Conservation (phyloP, 495 filamentous ascomycete genomes). For the Xylaria grammica region DNA sequence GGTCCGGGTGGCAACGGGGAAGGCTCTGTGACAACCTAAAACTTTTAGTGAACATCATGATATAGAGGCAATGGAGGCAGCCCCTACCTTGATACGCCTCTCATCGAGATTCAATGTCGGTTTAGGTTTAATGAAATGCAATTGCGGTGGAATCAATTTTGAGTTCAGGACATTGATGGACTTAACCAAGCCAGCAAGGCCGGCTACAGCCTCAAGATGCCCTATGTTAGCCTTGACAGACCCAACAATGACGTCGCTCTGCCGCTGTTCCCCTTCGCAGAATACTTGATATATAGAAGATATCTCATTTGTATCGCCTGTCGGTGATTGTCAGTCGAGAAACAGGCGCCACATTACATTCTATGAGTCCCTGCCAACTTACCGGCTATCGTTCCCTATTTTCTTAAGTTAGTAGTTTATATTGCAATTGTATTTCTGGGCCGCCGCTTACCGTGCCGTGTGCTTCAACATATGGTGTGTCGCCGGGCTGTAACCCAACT, state of each 20-base stretch:
- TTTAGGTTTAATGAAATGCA: conserved; percentile 47
- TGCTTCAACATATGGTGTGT: conserved; percentile 24
- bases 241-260: conserved; percentile 42
- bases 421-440: background rate
- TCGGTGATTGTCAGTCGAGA: background rate
- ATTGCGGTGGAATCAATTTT: conserved; percentile 48
- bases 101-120: conserved; percentile 40
- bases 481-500: conserved; percentile 31
- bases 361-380: background rate
- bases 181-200: conserved; percentile 61
- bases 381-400: conserved; percentile 9
- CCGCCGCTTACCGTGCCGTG: conserved; percentile 55
- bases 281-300: conserved; percentile 52
- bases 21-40: conserved; percentile 32
- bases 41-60: background rate
- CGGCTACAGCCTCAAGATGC: conserved; percentile 58
- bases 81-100: conserved; percentile 41
- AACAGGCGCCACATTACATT: background rate
- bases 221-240: conserved; percentile 63
- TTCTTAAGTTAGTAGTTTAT: background rate
- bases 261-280: conserved; percentile 21
- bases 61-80: background rate
- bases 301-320: conserved; percentile 62
- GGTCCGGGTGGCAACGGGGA: conserved; percentile 34
- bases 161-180: conserved; percentile 57